Evolutionary conservation across 495 filamentous ascomycete genomes (phyloP).

Genomic region (Glarea lozoyensis): DNA sequence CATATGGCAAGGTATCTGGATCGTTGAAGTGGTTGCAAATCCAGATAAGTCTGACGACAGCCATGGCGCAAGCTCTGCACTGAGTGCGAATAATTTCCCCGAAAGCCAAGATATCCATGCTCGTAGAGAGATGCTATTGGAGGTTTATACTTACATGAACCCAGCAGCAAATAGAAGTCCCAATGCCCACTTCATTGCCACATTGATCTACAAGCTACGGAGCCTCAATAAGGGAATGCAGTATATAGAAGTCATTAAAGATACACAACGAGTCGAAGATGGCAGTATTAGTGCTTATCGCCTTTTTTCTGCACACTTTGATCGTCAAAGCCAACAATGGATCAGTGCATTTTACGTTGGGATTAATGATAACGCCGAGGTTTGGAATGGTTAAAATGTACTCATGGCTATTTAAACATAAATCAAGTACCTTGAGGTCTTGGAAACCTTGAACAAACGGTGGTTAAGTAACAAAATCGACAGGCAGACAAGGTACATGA

Average conservation of each 20-base stretch:
- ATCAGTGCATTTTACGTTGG: neutral
- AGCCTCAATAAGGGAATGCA: neutral
- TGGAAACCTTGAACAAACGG: neutral
- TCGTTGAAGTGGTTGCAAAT: neutral
- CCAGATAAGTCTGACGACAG: neutral
- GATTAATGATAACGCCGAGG: neutral
- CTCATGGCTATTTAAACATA: neutral
- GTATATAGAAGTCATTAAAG: neutral
- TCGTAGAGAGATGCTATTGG: neutral
- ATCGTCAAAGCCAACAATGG: neutral
- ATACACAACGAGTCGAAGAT: neutral
- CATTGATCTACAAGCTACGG: neutral
- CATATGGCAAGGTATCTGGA: neutral
- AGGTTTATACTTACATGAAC: neutral
- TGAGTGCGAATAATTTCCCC: neutral
- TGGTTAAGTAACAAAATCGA: neutral
- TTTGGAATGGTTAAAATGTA: neutral
- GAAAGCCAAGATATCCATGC: neutral
- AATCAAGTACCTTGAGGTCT: neutral
- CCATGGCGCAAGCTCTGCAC: neutral
- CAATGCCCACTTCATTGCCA: neutral
- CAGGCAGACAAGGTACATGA: neutral
- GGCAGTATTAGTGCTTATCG: neutral
- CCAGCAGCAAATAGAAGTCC: neutral
- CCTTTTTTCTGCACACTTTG: neutral